Conservation (phyloP, 2,329 filamentous ascomycete genomes). For the Xylaria sp. region DNA sequence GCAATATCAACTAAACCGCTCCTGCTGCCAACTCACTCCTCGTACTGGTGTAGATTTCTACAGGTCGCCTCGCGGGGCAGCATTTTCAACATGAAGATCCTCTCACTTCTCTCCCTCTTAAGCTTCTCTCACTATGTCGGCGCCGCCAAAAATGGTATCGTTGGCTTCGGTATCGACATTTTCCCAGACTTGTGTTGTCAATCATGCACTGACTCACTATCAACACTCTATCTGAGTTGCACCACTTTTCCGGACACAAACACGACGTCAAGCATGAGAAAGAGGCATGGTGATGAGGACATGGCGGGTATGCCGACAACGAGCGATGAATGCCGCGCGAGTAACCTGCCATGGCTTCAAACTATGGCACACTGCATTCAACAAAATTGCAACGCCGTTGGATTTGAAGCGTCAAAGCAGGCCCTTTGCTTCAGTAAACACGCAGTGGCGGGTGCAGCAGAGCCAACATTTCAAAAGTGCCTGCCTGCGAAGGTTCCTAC, state of each 20-base stretch:
- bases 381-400: conserved; percentile 21
- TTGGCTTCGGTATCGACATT: conserved; percentile 40
- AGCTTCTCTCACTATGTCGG: neutral
- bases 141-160: conserved; percentile 32
- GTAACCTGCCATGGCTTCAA: conserved; percentile 30
- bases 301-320: conserved; percentile 26
- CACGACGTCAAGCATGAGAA: conserved; percentile 12
- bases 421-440: conserved; percentile 38
- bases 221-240: conserved; percentile 36
- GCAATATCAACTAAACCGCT: neutral
- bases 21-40: neutral
- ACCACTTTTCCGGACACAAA: conserved; percentile 31
- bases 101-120: conserved; percentile 3
- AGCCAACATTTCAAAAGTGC: conserved; percentile 35
- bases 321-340: conserved; percentile 28
- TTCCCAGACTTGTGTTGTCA: conserved; percentile 37
- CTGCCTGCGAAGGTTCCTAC: conserved; percentile 32
- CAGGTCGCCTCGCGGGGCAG: neutral
- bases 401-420: conserved; percentile 32
- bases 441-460: conserved; percentile 29
- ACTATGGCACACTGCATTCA: conserved; percentile 33
- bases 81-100: conserved; percentile 1
- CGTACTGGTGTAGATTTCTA: neutral
- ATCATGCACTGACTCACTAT: conserved; percentile 37
- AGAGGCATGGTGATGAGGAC: conserved; percentile 33